Base-by-base conservation (phyloP, 176 grass and related monocot genomes). In the Hsuehochloa calcarea region DNA sequence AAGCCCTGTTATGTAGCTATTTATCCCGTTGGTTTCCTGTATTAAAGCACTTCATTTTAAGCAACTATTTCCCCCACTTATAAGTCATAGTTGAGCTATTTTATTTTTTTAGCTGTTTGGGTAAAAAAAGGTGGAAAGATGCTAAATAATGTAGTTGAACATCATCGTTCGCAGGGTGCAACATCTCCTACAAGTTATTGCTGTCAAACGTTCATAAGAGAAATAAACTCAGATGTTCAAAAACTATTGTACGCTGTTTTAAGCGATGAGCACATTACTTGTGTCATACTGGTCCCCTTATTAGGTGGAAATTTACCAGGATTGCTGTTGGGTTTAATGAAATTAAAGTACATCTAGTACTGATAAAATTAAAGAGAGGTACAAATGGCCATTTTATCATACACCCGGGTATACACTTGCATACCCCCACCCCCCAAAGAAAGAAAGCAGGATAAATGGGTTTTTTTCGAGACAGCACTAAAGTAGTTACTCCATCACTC, bases 121-220 rank as follows among this genome's bases (percentile, higher is more conserved):
- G 29, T 31, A 22, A 37, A 22, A 16, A 26, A 37, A 74, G 47
- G 72, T 54, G 11, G 5, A 29, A 37, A 54, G 34, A 74, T 29
- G 49, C 49, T 54, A 37, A 74, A 37, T 74, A 74, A 55, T 74
- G 29, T 74, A 56, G 72, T 75, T 75, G 29, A 75, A 13, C 31
- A 75, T 75, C 50, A 39, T 60, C 52, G 6, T 56, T 31, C 31
- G n/a, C 10, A 14, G 10, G 72, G 56, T 38, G 12, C 72, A 75
- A 16, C 12, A 2, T 31, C n/a, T 79, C 22, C 25, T 78, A 10
- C 51, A 56, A 70, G 66, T 43, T 71, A 71, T 27, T 13, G 49
- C 41, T 75, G 60, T 56, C 64, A 80, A 68, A 72, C 25, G 2
- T 46, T 50, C 38, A 41, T 61, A 45, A 64, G 19, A 39, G 29